Conservation (phyloP, 768 basidiomycete genomes). For the Termitomyces eurrhizus region DNA sequence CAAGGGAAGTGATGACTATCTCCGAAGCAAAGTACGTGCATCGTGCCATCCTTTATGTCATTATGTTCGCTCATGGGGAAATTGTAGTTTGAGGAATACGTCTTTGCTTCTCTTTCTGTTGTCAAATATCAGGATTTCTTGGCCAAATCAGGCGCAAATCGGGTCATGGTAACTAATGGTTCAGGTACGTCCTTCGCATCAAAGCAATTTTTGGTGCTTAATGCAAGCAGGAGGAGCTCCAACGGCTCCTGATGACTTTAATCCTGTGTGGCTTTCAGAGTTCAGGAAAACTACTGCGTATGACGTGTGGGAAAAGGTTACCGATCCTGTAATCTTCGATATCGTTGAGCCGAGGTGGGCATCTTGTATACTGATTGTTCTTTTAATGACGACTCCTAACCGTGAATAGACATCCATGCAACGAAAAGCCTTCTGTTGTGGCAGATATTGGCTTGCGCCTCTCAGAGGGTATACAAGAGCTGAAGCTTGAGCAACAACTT, state of each 20-base stretch:
- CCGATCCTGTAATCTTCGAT: slow-evolving; percentile 92
- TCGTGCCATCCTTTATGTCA: not conserved
- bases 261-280: slow-evolving; percentile 80
- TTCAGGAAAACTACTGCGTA: slow-evolving; percentile 88
- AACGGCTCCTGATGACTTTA: slow-evolving; percentile 75
- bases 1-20: slow-evolving; percentile 94
- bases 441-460: slow-evolving; percentile 90
- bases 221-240: slow-evolving; percentile 44
- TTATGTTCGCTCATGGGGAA: not conserved
- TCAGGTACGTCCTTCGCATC: slow-evolving; percentile 33
- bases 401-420: slow-evolving; percentile 79
- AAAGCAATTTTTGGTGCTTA: not conserved
- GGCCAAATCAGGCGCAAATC: slow-evolving; percentile 56
- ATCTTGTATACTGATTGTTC: not conserved
- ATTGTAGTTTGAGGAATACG: slow-evolving; percentile 86
- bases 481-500: slow-evolving; percentile 91
- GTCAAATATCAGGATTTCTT: slow-evolving; percentile 91
- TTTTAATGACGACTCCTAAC: not conserved
- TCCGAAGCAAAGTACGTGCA: slow-evolving; percentile 69
- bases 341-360: slow-evolving; percentile 87
- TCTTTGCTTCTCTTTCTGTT: slow-evolving; percentile 80
- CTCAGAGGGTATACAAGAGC: slow-evolving; percentile 90
- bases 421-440: slow-evolving; percentile 83
- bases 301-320: slow-evolving; percentile 85
- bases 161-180: slow-evolving; percentile 67